Evolutionary conservation across 176 grass and related monocot species (phyloP), one percentile per base, ranked within the genome.

Genomic region (Musa acuminata): DNA sequence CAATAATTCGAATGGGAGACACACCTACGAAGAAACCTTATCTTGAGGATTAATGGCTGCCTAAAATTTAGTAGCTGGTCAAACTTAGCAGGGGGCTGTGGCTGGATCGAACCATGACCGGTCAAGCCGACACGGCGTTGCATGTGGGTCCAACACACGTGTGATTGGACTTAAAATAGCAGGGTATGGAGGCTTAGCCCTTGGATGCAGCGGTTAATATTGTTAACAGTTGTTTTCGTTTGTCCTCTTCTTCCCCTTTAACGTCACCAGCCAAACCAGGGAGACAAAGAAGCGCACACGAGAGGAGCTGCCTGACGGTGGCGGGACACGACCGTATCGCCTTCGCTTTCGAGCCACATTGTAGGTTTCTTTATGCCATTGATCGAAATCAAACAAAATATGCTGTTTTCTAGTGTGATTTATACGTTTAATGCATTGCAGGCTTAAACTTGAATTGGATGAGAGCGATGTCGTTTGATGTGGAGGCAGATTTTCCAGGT

Each of bases 401-500:
- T 1, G 5, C 19, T 14, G 19, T 60, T 60, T 5, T 43, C 4
- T 6, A 43, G 35, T 43, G 35, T 43, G 35, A 43, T 43, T 6
- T 6, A 6, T 43, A 43, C 35, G 35, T 43, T 43, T 43, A 43
- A 6, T 43, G 3, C 5, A 62, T 62, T 62, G 20, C 57, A 48
- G 35, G 52, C 10, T 73, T 26, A 16, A 54, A 52, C 12, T 73
- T 48, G 54, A 6, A 48, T 43, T 19, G 19, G 14, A n/a, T 49
- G 53, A 59, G 53, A 27, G 50, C 11, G 49, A 21, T 62, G 17
- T 52, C 3, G 75, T 21, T 77, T n/a, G 59, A 64, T 59, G 17
- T 13, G 75, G 54, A 77, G 75, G 59, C 75, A 77, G 35, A 66
- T 65, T 64, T 77, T 77, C 75, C 11, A 66, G 52, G 54, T 1